Conservation (phyloP, 352 stramenopile species). For the Pilasporangium apinafurcum region DNA sequence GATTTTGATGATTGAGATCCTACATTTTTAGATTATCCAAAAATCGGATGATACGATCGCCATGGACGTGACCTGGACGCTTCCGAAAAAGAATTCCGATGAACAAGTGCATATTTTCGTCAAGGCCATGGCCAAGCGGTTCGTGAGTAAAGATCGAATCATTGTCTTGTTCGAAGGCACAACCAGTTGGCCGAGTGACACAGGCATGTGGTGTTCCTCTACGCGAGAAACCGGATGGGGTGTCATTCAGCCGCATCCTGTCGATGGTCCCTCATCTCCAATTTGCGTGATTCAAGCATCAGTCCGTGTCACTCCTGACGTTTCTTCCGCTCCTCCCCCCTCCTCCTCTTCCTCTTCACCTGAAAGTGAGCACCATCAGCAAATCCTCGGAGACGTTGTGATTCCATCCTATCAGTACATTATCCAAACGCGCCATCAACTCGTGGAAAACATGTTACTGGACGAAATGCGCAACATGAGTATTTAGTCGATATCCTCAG, state of each 20-base stretch:
- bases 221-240: constrained; percentile 7
- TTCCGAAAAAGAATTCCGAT: constrained; percentile 6
- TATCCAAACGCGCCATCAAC: constrained; percentile 2
- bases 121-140: constrained; percentile 3
- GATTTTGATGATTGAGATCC: too few species aligned
- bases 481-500: background rate
- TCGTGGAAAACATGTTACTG: constrained; percentile 9
- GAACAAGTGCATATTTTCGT: background rate
- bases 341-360: too few species aligned
- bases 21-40: constrained; percentile 1
- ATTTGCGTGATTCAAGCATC: constrained; percentile 2
- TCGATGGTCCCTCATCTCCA: background rate
- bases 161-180: constrained; percentile 5
- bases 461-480: background rate
- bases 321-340: too few species aligned
- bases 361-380: too few species aligned
- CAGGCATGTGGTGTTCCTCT: constrained; percentile 1
- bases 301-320: background rate
- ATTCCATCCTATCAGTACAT: constrained; percentile 1
- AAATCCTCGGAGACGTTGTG: background rate
- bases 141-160: constrained; percentile 1
- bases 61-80: constrained; percentile 4
- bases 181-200: constrained; percentile 3
- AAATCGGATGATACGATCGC: constrained; percentile 2
- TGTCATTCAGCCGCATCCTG: constrained; percentile 2